Base-by-base conservation (phyloP, 495 filamentous ascomycete species). In the Xylona heveae region DNA sequence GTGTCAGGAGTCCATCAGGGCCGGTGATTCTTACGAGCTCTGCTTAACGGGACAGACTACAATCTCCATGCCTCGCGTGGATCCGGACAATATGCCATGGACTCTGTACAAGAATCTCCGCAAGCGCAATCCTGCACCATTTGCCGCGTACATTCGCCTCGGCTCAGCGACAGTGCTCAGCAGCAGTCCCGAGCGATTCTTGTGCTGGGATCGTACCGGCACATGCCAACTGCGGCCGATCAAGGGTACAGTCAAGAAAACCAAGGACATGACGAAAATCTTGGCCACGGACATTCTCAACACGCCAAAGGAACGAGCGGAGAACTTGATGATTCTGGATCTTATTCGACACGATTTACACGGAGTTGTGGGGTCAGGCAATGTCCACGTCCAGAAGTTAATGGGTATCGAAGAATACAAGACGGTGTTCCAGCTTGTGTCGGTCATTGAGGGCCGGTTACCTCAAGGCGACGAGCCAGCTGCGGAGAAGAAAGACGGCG, bases 251-350 rank as follows among this genome's bases (percentile, higher is more conserved):
- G 79, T 94, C 22, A 66, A 66, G 31, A 91, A 88, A 45, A 62
- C 64, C 0, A 47, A 58, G 19, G 50, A 49, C 10, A 66, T 68
- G 45, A 85, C 76, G 1, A 54, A 73, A 25, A 63, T 57, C 8
- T 58, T 74, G 40, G 85, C 84, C 9, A 68, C 66, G 24, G 49
- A 49, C 24, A 66, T 83, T 37, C 64, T 93, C 3, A 59, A 71
- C 30, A 63, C 75, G 1, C 71, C 74, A 8, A 97, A 97, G 46
- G 88, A 94, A 45, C 74, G 72, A 43, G 84, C 88, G 8, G 88
- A 97, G 53, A 94, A 94, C 44, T 66, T 97, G 5, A 97, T 97
- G 88, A 94, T 97, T 38, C 82, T 92, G 1, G 88, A 94, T 53
- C 59, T 97, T 4, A 82, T 92, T 19, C 64, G 85, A 0, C 85